phyloP scores from a whole-genome alignment of 2,329 filamentous ascomycete genomes.

The Microsporum audouinii region DNA sequence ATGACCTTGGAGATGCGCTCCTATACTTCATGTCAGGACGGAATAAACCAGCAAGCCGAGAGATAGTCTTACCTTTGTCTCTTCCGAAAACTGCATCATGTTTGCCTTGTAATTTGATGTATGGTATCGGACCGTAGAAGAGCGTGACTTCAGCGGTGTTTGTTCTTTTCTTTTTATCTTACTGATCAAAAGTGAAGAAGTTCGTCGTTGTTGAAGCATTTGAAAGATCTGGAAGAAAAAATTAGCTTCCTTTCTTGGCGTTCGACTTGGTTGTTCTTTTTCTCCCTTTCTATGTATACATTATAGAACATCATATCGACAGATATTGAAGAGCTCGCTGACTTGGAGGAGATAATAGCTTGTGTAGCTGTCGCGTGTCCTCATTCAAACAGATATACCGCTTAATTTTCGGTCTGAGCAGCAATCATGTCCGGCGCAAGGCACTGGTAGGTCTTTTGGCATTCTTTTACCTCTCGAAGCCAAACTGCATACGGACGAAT shows the following conservation, averaged over 20 bases:
- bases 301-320: not conserved
- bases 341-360: not conserved
- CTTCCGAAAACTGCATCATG: slow-evolving; percentile 69
- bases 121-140: not conserved
- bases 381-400: not conserved
- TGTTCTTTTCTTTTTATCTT: not conserved
- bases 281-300: not conserved
- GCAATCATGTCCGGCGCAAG: slow-evolving; percentile 54
- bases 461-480: not conserved
- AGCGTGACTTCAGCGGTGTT: not conserved
- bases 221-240: not conserved
- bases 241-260: not conserved
- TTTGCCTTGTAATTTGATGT: slow-evolving; percentile 11
- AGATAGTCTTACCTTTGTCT: slow-evolving; percentile 64
- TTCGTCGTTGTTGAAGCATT: slow-evolving; percentile 4
- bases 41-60: not conserved
- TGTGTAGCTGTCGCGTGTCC: not conserved
- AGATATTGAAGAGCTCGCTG: not conserved
- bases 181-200: not conserved
- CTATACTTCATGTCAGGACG: slow-evolving; percentile 37
- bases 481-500: too few species aligned
- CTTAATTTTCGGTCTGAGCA: not conserved
- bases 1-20: slow-evolving; percentile 97
- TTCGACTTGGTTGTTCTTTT: not conserved
- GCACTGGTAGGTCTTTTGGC: slow-evolving; percentile 52